A percentile compares a stretch with the other conserved stretches of the same genome.
phyloP scores from a whole-genome alignment of 805 yeast genomes.

The Sungouiozyma intestinalis region DNA sequence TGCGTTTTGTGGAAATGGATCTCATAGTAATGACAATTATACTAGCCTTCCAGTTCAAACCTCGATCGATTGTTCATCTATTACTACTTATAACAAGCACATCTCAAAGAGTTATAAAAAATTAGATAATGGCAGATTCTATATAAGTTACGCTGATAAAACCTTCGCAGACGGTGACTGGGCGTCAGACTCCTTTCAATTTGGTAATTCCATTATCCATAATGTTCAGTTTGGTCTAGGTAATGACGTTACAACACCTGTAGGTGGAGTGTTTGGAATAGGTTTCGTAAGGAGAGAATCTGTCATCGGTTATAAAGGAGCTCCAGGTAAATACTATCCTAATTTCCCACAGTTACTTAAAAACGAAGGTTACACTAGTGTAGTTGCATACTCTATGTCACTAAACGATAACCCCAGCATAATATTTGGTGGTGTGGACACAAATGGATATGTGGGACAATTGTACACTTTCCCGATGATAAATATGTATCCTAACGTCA shows the following conservation, averaged over 20 bases:
- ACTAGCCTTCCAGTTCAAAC: conserved; percentile 9
- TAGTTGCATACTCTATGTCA: conserved; percentile 47
- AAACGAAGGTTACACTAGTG: conserved; percentile 39
- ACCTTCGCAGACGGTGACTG: conserved; percentile 42
- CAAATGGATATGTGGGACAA: conserved; percentile 40
- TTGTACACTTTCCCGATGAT: conserved; percentile 39
- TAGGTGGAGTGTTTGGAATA: conserved; percentile 54
- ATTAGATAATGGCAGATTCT: conserved; percentile 18
- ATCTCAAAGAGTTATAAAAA: conserved; percentile 10
- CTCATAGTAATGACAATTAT: conserved; percentile 5
- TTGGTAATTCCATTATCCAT: conserved; percentile 39
- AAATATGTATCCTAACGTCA: conserved; percentile 29
- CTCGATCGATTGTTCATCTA: conserved; percentile 14
- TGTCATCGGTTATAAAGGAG: conserved; percentile 16
- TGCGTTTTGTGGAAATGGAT: conserved; percentile 18
- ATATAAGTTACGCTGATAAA: conserved; percentile 39
- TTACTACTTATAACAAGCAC: conserved; percentile 11
- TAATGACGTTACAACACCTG: conserved; percentile 42
- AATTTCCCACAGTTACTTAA: conserved; percentile 54
- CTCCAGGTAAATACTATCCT: conserved; percentile 32
- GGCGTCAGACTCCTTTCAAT: conserved; percentile 49
- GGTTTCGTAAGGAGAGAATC: conserved; percentile 57
- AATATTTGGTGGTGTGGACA: conserved; percentile 57
- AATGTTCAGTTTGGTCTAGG: conserved; percentile 60
- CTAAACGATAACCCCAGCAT: conserved; percentile 40